These are phyloP conservation scores for Aquilaria sinensis DNA, from an alignment of 345 rosid species.

Conservation along the genomic window DNA sequence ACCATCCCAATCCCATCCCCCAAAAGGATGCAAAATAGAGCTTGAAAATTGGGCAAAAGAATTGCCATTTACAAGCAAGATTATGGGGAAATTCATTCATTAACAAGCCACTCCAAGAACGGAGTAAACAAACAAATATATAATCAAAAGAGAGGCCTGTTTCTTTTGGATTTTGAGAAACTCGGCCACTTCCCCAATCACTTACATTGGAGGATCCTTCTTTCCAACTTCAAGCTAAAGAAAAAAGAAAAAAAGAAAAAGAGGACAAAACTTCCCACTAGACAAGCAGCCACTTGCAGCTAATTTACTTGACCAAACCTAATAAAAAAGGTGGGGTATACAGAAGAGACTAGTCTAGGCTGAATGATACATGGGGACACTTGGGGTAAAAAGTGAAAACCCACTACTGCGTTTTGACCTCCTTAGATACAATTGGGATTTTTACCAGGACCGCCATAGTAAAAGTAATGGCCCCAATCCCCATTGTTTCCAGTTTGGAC, in stretches of 20 bases:
- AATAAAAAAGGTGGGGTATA: conserved; percentile 25
- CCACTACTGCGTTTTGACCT: neutral
- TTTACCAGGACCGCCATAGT: conserved; percentile 94
- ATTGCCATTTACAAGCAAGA: no score
- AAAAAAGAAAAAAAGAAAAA: conserved; percentile 16
- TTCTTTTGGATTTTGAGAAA: conserved; percentile 37
- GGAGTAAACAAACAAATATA: conserved; percentile 38
- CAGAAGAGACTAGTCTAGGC: conserved; percentile 21
- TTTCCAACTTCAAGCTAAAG: conserved; percentile 2
- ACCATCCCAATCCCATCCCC: neutral
- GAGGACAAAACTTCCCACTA: conserved; percentile 51
- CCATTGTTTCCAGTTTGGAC: conserved; percentile 82
- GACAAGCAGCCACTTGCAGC: conserved; percentile 22
- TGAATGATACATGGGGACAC: conserved; percentile 44
- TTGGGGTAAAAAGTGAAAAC: neutral
- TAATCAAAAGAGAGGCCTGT: conserved; percentile 32
- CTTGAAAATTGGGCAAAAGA: neutral
- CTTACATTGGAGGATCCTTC: conserved; percentile 32
- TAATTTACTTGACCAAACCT: conserved; percentile 23
- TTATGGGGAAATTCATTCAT: conserved; percentile 10
- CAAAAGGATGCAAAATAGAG: neutral
- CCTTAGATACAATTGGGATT: conserved; percentile 64
- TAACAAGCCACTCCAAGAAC: conserved; percentile 33
- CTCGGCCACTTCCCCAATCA: conserved; percentile 29
- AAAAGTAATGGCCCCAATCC: conserved; percentile 98